These are phyloP conservation scores for Fraxinus quadrangulata DNA, from an alignment of 257 asterid genomes.

Conservation along the genomic window DNA sequence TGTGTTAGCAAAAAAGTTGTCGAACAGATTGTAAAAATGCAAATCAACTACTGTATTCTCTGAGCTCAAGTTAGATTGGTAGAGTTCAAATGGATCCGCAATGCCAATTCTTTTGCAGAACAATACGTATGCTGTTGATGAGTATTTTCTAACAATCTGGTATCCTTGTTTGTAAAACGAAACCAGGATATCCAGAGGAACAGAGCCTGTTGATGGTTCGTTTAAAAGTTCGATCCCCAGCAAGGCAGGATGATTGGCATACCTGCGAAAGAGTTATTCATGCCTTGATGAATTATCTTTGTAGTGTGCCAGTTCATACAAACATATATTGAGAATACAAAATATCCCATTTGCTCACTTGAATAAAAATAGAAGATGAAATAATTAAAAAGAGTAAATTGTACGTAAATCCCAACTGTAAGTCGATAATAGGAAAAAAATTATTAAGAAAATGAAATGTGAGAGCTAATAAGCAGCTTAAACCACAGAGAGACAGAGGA, in stretches of 20 bases:
- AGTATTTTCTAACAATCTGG: slow-evolving; percentile 59
- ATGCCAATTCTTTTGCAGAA: slow-evolving; percentile 77
- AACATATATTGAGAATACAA: background rate
- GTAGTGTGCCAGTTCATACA: background rate
- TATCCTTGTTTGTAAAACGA: slow-evolving; percentile 70
- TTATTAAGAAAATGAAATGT: background rate
- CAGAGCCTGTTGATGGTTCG: slow-evolving; percentile 67
- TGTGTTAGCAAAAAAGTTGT: slow-evolving; percentile 54
- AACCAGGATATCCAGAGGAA: slow-evolving; percentile 62
- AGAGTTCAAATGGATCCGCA: slow-evolving; percentile 72
- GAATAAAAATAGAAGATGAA: background rate
- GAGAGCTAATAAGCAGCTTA: background rate
- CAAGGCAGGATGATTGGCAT: slow-evolving; percentile 68
- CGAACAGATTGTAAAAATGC: slow-evolving; percentile 77
- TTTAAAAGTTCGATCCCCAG: slow-evolving; percentile 80
- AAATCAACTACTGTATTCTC: slow-evolving; percentile 66
- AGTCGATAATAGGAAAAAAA: background rate
- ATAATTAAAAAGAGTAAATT: background rate
- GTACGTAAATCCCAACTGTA: background rate
- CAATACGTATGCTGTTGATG: slow-evolving; percentile 69
- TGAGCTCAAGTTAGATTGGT: slow-evolving; percentile 63
- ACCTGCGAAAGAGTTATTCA: slow-evolving; percentile 40
- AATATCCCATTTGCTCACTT: background rate
- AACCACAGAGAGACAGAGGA: background rate
- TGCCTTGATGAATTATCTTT: background rate